Percentiles rank a stretch among this genome's conserved stretches.
phyloP scores from a whole-genome alignment of 129 eudicot species.

The Sambucus nigra region DNA sequence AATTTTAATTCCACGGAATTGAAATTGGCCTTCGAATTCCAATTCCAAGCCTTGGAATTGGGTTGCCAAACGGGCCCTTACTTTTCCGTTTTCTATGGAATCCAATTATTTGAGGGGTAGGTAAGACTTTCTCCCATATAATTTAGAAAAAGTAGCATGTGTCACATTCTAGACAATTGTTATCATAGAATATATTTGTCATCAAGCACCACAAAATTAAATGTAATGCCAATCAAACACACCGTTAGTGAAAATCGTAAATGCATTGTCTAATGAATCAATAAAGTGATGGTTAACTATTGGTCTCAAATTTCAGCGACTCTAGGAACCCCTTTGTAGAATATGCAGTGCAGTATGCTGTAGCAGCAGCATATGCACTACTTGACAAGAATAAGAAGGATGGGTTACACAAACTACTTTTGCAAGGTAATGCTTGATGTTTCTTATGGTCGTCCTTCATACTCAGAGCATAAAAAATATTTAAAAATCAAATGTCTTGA shows the following conservation, averaged over 20 bases:
- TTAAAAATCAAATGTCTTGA: slow-evolving; percentile 14
- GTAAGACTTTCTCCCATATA: too few species aligned
- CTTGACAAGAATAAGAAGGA: slow-evolving; percentile 50
- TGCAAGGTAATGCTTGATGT: slow-evolving; percentile 44
- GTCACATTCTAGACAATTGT: too few species aligned
- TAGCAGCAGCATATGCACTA: slow-evolving; percentile 78
- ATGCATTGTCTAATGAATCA: slow-evolving; percentile 8
- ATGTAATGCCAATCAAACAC: too few species aligned
- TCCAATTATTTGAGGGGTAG: too few species aligned
- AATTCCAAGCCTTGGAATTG: too few species aligned
- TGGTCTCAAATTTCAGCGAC: slow-evolving; percentile 39
- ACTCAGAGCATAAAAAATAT: neutral
- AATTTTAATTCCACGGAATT: too few species aligned
- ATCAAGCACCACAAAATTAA: too few species aligned
- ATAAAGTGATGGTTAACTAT: slow-evolving; percentile 1
- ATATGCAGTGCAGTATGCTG: slow-evolving; percentile 79
- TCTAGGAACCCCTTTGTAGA: slow-evolving; percentile 89
- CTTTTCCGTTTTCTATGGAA: too few species aligned
- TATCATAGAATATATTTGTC: too few species aligned
- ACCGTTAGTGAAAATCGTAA: neutral
- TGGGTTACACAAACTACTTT: slow-evolving; percentile 51
- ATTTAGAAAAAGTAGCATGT: too few species aligned
- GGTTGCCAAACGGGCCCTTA: too few species aligned
- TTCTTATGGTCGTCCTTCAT: neutral
- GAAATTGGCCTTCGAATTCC: too few species aligned